Conservation (phyloP, 768 basidiomycete genomes). For the Grammothele lineata region DNA sequence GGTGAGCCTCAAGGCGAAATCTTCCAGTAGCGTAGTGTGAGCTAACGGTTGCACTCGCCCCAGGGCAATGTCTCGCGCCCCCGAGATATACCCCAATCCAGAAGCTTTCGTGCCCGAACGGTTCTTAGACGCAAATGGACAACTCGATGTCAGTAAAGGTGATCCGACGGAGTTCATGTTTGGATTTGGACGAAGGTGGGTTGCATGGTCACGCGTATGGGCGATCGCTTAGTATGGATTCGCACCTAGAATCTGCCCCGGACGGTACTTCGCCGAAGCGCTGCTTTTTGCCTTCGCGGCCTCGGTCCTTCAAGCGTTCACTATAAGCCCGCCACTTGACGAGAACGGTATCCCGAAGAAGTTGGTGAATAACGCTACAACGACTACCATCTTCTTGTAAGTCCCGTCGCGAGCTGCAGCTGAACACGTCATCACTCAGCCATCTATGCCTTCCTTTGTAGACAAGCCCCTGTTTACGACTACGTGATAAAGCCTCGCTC, state of each 20-base stretch:
- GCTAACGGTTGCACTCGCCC: no score
- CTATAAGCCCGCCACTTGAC: background rate
- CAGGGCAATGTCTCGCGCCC: constrained; percentile 11
- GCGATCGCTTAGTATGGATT: background rate
- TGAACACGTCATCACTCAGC: no score
- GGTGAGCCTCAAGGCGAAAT: constrained; percentile 13
- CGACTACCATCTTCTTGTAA: background rate
- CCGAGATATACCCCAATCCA: constrained; percentile 7
- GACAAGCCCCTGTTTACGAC: no score
- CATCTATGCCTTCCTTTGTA: no score
- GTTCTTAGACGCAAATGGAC: background rate
- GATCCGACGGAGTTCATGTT: background rate
- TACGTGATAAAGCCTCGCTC: no score
- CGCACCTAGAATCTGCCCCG: background rate
- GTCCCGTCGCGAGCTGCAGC: no score
- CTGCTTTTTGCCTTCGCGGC: background rate
- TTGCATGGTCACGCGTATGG: background rate
- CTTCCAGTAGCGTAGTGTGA: background rate
- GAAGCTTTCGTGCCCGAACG: constrained; percentile 6
- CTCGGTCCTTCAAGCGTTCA: background rate
- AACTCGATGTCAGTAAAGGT: background rate
- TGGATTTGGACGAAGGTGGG: constrained; percentile 8
- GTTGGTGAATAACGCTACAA: background rate
- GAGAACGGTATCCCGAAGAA: background rate
- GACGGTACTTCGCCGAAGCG: background rate